Percentiles rank a stretch among this genome's conserved stretches.
Evolutionary conservation across 1,139 yeast genomes (phyloP).

Genomic region (Pichia sp.): DNA sequence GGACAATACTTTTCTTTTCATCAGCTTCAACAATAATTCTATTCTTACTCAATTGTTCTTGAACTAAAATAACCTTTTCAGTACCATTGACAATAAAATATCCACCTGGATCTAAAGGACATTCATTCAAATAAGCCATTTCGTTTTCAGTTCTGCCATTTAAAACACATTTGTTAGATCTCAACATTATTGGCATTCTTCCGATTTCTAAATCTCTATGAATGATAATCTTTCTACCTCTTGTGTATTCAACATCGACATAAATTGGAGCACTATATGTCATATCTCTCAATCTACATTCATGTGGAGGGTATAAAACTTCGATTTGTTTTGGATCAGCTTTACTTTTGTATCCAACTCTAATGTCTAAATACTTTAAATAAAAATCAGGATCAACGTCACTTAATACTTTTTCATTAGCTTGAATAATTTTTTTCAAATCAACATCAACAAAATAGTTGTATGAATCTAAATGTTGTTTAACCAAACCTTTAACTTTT

Average conservation of each 20-base stretch:
- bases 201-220: constrained; percentile 92
- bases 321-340: constrained; percentile 49
- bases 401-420: constrained; percentile 80
- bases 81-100: constrained; percentile 97
- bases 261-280: constrained; percentile 94
- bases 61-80: constrained; percentile 92
- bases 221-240: constrained; percentile 87
- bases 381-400: constrained; percentile 98
- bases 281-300: constrained; percentile 89
- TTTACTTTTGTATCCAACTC: constrained; percentile 71
- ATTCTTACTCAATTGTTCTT: constrained; percentile 92
- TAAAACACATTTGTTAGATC: constrained; percentile 85
- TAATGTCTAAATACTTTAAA: constrained; percentile 80
- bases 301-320: constrained; percentile 82
- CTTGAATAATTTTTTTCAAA: constrained; percentile 81
- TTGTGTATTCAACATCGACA: constrained; percentile 93
- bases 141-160: constrained; percentile 69
- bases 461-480: constrained; percentile 95
- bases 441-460: constrained; percentile 93
- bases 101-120: constrained; percentile 99
- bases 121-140: constrained; percentile 88
- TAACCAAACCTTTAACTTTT: constrained; percentile 91
- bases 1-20: constrained; percentile 88
- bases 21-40: constrained; percentile 98
- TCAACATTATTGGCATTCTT: constrained; percentile 94